Evolutionary conservation across 2,329 filamentous ascomycete genomes (phyloP).

Genomic region (Cercospora berteroae): DNA sequence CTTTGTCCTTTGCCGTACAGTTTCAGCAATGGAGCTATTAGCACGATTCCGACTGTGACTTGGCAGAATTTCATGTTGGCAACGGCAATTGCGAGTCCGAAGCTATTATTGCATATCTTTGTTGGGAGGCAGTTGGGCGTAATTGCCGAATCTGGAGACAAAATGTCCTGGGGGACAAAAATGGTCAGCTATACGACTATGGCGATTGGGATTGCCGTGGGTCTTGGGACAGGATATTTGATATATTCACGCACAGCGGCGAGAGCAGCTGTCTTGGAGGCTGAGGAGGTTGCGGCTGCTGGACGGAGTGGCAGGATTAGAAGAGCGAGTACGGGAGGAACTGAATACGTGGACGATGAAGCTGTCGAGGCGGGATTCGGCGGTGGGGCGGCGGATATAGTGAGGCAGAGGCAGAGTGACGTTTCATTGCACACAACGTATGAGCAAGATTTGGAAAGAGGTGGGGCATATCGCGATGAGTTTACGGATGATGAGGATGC

Average conservation of each 20-base stretch:
- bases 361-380: neutral
- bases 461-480: constrained; percentile 42
- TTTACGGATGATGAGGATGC: constrained; percentile 45
- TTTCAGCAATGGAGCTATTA: constrained; percentile 88
- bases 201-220: constrained; percentile 66
- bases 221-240: constrained; percentile 73
- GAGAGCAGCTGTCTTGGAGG: constrained; percentile 51
- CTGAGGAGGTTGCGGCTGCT: constrained; percentile 43
- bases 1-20: constrained; percentile 92
- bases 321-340: constrained; percentile 35
- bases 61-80: constrained; percentile 74
- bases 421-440: constrained; percentile 54
- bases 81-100: constrained; percentile 78
- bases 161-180: constrained; percentile 77
- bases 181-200: constrained; percentile 83
- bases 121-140: constrained; percentile 80
- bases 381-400: constrained; percentile 38
- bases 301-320: constrained; percentile 28
- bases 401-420: constrained; percentile 52
- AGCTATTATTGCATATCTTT: constrained; percentile 88
- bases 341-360: constrained; percentile 48
- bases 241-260: constrained; percentile 68
- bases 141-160: constrained; percentile 77
- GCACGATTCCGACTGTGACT: constrained; percentile 85
- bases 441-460: constrained; percentile 50